Percentiles rank a stretch among this genome's conserved stretches.
These are phyloP conservation scores for Cercospora sesami DNA, from an alignment of 2,329 filamentous ascomycete species.

Conservation along the genomic window DNA sequence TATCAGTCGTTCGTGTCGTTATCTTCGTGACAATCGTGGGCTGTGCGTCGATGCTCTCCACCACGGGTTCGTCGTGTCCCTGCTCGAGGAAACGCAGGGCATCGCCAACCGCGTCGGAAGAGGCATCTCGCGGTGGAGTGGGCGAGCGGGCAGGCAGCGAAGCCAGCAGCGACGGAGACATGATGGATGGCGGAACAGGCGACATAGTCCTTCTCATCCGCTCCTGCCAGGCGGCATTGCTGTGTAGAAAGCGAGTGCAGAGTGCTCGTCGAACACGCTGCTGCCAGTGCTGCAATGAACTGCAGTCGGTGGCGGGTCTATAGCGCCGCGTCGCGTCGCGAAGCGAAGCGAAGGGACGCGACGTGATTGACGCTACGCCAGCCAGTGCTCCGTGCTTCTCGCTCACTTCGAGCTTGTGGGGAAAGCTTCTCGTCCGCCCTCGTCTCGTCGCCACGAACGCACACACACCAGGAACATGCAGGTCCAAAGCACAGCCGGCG, in stretches of 20 bases:
- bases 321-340: background rate
- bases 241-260: background rate
- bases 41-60: background rate
- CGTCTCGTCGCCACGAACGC: background rate
- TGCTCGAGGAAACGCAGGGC: conserved; percentile 43
- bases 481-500: conserved; percentile 14
- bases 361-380: background rate
- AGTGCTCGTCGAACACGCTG: background rate
- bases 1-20: conserved; percentile 17
- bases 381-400: background rate
- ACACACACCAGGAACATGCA: conserved; percentile 1
- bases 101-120: conserved; percentile 39
- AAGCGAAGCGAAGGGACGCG: background rate
- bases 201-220: conserved; percentile 23
- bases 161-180: conserved; percentile 42
- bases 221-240: background rate
- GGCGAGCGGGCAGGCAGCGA: conserved; percentile 55
- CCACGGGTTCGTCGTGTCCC: conserved; percentile 31
- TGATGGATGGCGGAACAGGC: conserved; percentile 17
- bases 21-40: background rate
- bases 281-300: background rate
- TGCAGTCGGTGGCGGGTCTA: background rate
- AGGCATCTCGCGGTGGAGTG: conserved; percentile 55
- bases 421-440: background rate
- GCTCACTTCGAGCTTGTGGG: background rate